A percentile compares a stretch with the other conserved stretches of the same genome.
phyloP scores from a whole-genome alignment of 2,329 filamentous ascomycete genomes.

The Clonostachys sp. region DNA sequence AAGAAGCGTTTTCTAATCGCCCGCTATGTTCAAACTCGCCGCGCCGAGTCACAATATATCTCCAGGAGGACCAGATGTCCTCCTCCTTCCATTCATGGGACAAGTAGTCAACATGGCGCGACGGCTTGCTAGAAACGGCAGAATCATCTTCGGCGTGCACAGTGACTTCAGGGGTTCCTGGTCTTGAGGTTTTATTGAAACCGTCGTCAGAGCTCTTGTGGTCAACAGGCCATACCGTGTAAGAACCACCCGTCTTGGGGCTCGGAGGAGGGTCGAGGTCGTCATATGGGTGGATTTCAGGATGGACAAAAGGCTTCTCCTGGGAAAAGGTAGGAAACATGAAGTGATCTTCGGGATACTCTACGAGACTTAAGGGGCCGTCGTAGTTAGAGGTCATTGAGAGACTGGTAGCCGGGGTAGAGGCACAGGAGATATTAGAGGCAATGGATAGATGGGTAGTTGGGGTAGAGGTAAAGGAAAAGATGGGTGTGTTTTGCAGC shows the following conservation, averaged over 20 bases:
- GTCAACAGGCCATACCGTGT: constrained; percentile 46
- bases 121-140: constrained; percentile 68
- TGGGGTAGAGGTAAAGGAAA: constrained; percentile 54
- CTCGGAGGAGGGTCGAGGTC: constrained; percentile 45
- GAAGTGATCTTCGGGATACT: constrained; percentile 36
- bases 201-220: constrained; percentile 36
- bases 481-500: constrained; percentile 34
- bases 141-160: constrained; percentile 75
- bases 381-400: constrained; percentile 57
- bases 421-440: constrained; percentile 53
- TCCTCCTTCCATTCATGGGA: constrained; percentile 93
- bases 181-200: constrained; percentile 44
- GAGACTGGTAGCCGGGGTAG: constrained; percentile 59
- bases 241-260: constrained; percentile 43
- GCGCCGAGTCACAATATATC: constrained; percentile 79
- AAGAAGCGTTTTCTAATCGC: constrained; percentile 90
- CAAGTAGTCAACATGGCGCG: constrained; percentile 90
- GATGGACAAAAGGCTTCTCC: constrained; percentile 34
- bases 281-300: constrained; percentile 22
- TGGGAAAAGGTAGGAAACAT: constrained; percentile 39
- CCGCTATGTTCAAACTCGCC: constrained; percentile 76
- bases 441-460: constrained; percentile 45
- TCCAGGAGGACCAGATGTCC: constrained; percentile 97
- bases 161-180: constrained; percentile 50
- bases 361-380: constrained; percentile 35